phyloP scores from a whole-genome alignment of 345 rosid genomes.

The Raphanus sativus region DNA sequence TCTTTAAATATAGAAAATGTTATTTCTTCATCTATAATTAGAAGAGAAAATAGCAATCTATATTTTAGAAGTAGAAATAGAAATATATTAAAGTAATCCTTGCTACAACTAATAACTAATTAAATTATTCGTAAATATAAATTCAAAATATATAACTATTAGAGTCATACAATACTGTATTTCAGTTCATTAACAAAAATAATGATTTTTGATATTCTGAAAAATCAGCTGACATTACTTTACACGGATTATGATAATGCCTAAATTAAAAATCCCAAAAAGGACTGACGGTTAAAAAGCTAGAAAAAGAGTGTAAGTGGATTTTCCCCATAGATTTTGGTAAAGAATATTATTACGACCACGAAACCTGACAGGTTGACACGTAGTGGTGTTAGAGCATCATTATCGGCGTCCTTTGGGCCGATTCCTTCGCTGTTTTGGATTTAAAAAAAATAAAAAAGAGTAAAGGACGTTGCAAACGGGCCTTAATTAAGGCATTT shows the following conservation, averaged over 20 bases:
- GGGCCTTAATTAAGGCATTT: too few species aligned
- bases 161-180: too few species aligned
- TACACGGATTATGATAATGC: not conserved
- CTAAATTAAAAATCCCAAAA: not conserved
- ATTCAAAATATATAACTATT: not conserved
- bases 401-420: too few species aligned
- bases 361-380: slow-evolving; percentile 24
- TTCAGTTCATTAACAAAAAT: not conserved
- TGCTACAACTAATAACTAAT: not conserved
- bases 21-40: too few species aligned
- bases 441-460: too few species aligned
- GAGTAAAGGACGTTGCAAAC: too few species aligned
- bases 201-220: not conserved
- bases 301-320: not conserved
- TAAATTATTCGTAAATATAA: not conserved
- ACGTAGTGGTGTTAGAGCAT: slow-evolving; percentile 22
- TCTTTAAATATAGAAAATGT: too few species aligned
- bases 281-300: not conserved
- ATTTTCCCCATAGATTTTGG: not conserved
- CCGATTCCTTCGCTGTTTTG: too few species aligned
- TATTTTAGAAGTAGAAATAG: too few species aligned
- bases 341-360: slow-evolving; percentile 22
- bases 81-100: too few species aligned
- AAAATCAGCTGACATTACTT: not conserved
- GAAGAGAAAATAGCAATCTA: too few species aligned